Conservation (phyloP, 257 asterid genomes). For the Solanum bulbocastanum region DNA sequence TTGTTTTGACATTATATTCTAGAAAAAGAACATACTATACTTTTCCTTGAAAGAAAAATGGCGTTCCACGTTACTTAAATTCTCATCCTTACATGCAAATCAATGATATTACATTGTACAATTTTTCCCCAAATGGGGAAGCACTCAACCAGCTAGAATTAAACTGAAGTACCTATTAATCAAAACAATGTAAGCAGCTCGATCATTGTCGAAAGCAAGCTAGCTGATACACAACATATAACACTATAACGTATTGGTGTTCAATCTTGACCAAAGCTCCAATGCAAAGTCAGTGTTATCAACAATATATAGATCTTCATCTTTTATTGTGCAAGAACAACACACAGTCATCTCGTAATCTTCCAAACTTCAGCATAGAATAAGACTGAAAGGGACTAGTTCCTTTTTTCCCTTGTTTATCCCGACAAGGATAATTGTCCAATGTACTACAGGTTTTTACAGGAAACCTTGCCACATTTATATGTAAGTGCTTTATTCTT, state of each 20-base stretch:
- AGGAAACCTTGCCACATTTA: background rate
- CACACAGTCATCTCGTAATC: background rate
- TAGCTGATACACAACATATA: background rate
- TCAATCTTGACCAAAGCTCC: background rate
- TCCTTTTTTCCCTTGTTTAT: background rate
- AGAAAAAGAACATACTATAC: background rate
- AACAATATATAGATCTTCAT: background rate
- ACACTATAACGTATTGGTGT: background rate
- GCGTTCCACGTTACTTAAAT: background rate
- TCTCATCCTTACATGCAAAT: background rate
- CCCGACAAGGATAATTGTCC: background rate
- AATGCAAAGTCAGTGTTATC: background rate
- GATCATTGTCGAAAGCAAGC: background rate
- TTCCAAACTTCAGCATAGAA: background rate
- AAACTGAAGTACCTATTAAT: background rate
- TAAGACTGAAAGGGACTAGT: background rate
- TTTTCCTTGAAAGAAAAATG: background rate
- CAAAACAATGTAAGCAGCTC: background rate
- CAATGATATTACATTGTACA: background rate
- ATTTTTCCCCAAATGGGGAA: background rate
- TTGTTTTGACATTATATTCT: too few species aligned
- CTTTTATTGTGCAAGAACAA: background rate
- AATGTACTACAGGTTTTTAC: background rate
- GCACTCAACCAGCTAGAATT: background rate
- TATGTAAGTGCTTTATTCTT: background rate